Base-by-base conservation (phyloP, 495 filamentous ascomycete species). In the Penicillium atrosanguineum region DNA sequence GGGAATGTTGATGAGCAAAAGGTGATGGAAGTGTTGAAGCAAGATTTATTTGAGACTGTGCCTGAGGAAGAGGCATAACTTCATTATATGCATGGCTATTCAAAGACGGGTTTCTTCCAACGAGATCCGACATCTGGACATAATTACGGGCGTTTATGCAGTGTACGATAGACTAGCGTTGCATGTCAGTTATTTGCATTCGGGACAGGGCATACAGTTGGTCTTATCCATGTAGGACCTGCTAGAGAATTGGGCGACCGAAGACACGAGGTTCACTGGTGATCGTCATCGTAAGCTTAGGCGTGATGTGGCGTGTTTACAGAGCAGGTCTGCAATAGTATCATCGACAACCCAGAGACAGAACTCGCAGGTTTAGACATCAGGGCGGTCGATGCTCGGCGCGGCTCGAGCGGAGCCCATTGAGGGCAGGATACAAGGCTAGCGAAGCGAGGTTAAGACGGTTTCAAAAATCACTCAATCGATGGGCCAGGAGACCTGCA, bases 11-110 rank as follows among this genome's bases (percentile, higher is more conserved):
- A 73, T 48, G 74, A 77, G 47, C 56, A 62, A 16, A 69, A 66
- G 37, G 65, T 76, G 23, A 7, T 76, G 63, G 72, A 76, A 44
- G 71, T 76, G 7, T 47, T 76, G 44, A 59, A 68, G 49, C 64
- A 72, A 52, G 72, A 76, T 56, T 44, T 76, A 16, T 70, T 67
- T 36, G 64, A 71, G 36, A 56, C 60, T 23, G 52, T 55, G 38
- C 40, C 53, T 18, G 55, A 38, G 29, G 45, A 19, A 39, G 14
- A 40, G 19, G n/a, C 4, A 40, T 34, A 14, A 4, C 6, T 34
- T 34, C 31, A 14, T 12, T 34, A 34, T 34, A 15, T 34, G 11
- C 28, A 31, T 31, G 12, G 31, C 23, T 23, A 23, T 23, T 23
- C 5, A 2, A 23, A 23, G 23, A 5, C 2, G 23, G 23, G 23